A percentile compares a stretch with the other conserved stretches of the same genome.
Evolutionary conservation across 306 rosid genomes (phyloP).

Genomic region (Adenanthera pavonina): DNA sequence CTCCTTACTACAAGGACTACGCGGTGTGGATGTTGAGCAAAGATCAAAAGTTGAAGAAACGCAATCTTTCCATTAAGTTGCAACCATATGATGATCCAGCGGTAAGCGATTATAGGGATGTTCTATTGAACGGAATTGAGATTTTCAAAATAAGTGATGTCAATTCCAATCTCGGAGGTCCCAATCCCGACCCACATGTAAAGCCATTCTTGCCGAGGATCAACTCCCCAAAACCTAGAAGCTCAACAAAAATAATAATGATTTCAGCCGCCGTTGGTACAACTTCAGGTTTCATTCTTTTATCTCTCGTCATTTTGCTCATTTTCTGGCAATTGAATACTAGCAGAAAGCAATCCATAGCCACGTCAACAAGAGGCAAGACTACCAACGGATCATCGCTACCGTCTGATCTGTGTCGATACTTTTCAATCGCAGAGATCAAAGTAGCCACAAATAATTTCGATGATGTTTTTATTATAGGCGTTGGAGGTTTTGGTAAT

Average conservation of each 20-base stretch:
- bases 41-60: not conserved
- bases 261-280: not conserved
- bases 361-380: not conserved
- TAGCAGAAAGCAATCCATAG: not conserved
- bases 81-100: not conserved
- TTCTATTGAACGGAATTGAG: not conserved
- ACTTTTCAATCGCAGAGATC: not conserved
- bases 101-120: not conserved
- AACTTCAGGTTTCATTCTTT: not conserved
- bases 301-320: not conserved
- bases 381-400: not conserved
- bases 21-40: not conserved
- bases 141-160: not conserved
- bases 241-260: not conserved
- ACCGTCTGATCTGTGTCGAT: not conserved
- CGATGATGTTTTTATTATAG: not conserved
- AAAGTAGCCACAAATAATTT: not conserved
- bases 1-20: slow-evolving; percentile 27
- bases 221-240: not conserved
- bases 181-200: not conserved
- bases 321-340: not conserved
- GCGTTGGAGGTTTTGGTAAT: not conserved
- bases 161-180: not conserved
- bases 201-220: not conserved
- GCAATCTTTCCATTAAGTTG: not conserved